Conservation (phyloP, 2,329 filamentous ascomycete genomes). For the Aspergillus chevalieri region DNA sequence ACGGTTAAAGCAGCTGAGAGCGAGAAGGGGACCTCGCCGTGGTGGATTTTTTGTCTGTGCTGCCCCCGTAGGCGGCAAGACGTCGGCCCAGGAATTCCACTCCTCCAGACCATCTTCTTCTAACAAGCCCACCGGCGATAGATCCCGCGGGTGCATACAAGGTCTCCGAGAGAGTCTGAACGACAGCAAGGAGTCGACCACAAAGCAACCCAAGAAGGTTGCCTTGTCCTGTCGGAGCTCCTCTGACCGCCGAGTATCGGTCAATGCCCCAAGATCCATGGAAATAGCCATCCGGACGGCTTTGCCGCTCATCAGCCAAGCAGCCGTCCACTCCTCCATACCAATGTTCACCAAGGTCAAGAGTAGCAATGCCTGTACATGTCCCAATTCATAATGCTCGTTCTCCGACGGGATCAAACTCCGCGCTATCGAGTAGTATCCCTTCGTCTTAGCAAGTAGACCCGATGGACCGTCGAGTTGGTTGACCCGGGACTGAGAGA, state of each 20-base stretch:
- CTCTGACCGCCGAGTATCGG: conserved; percentile 24
- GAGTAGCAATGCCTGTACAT: conserved; percentile 40
- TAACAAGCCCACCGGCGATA: conserved; percentile 45
- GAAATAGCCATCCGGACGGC: conserved; percentile 45
- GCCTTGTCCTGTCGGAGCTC: conserved; percentile 35
- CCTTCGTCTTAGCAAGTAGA: conserved; percentile 21
- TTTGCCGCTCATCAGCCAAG: conserved; percentile 50
- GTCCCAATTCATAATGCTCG: conserved; percentile 35
- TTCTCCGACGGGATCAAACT: conserved; percentile 35
- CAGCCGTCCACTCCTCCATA: conserved; percentile 41
- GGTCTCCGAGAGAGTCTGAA: conserved; percentile 41
- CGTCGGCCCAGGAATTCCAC: conserved; percentile 65
- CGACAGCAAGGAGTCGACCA: conserved; percentile 49
- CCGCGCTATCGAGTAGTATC: conserved; percentile 32
- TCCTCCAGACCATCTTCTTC: conserved; percentile 65
- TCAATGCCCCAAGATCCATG: conserved; percentile 27
- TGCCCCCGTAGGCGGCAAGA: conserved; percentile 28
- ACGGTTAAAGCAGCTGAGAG: conserved; percentile 50
- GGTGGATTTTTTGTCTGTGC: conserved; percentile 23
- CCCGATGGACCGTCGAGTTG: conserved; percentile 11
- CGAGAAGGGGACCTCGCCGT: conserved; percentile 35
- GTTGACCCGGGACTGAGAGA: conserved; percentile 24
- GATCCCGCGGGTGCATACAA: conserved; percentile 43
- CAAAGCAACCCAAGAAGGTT: conserved; percentile 48
- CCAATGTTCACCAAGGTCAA: conserved; percentile 48